Conservation (phyloP, 1,284 basidiomycete genomes). For the Leccinum subrobustum region DNA sequence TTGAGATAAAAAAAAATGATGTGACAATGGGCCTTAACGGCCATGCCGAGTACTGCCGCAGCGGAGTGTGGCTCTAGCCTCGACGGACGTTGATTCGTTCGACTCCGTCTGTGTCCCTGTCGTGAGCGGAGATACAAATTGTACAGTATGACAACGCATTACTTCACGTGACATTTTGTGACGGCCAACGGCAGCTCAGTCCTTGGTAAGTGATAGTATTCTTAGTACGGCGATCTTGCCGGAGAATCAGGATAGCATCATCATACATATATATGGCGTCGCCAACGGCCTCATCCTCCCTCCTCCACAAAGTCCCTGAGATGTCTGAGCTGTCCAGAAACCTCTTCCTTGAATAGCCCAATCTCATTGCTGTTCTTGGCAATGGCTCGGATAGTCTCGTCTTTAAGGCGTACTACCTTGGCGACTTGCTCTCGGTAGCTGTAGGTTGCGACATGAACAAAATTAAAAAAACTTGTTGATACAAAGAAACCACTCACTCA, state of each 20-base stretch:
- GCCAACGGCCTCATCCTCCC: conserved; percentile 28
- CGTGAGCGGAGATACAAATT: too few relatives aligned
- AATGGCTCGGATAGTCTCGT: conserved; percentile 76
- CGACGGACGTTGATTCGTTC: too few relatives aligned
- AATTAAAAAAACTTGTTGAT: neutral
- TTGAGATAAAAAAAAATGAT: too few relatives aligned
- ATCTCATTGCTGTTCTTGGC: conserved; percentile 80
- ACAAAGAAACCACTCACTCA: conserved; percentile 37
- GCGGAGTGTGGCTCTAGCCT: too few relatives aligned
- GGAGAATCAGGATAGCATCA: neutral
- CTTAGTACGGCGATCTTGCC: neutral
- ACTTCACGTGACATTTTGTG: too few relatives aligned
- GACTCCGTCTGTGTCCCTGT: too few relatives aligned
- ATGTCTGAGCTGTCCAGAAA: conserved; percentile 64
- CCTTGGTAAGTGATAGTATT: neutral
- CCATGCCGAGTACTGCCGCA: too few relatives aligned
- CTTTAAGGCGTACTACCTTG: conserved; percentile 65
- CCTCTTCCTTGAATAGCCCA: conserved; percentile 72
- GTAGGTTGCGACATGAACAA: conserved; percentile 10
- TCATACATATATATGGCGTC: neutral
- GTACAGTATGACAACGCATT: neutral
- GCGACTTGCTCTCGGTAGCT: conserved; percentile 78
- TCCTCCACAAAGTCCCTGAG: conserved; percentile 67
- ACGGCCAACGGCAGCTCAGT: too few relatives aligned
- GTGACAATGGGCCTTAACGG: too few relatives aligned